These are phyloP conservation scores for Panaeolus cyanescens DNA, from an alignment of 768 basidiomycete species.

Conservation along the genomic window DNA sequence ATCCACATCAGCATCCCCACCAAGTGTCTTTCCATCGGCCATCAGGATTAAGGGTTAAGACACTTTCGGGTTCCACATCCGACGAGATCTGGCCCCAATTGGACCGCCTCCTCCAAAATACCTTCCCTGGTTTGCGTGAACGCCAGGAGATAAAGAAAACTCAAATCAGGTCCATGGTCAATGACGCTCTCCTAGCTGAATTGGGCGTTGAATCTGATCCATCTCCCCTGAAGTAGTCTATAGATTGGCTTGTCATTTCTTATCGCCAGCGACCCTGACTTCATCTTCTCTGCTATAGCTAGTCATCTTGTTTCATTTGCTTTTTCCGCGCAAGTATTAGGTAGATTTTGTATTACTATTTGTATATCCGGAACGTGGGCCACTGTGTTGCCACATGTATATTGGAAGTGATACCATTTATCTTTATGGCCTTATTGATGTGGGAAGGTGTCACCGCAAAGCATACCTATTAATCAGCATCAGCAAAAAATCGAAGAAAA, in stretches of 20 bases:
- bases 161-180: slow-evolving; percentile 52
- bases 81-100: slow-evolving; percentile 92
- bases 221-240: neutral
- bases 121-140: slow-evolving; percentile 63
- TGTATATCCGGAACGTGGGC: neutral
- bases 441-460: slow-evolving; percentile 37
- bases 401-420: neutral
- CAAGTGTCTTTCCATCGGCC: slow-evolving; percentile 50
- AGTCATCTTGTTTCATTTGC: slow-evolving; percentile 6
- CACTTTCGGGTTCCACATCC: slow-evolving; percentile 72
- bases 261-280: neutral
- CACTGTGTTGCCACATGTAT: neutral
- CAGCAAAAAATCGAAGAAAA: neutral
- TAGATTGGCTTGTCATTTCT: neutral
- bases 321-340: neutral
- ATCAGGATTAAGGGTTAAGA: slow-evolving; percentile 52
- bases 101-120: slow-evolving; percentile 55
- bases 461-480: slow-evolving; percentile 50
- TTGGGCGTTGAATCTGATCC: slow-evolving; percentile 17
- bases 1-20: slow-evolving; percentile 48
- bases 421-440: neutral
- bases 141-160: slow-evolving; percentile 40
- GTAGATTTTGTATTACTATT: slow-evolving; percentile 6
- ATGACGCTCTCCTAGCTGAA: slow-evolving; percentile 49
- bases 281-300: neutral